Evolutionary conservation across 768 basidiomycete species (phyloP), one percentile per base, ranked within the genome.

Genomic region (Kwoniella sp.): DNA sequence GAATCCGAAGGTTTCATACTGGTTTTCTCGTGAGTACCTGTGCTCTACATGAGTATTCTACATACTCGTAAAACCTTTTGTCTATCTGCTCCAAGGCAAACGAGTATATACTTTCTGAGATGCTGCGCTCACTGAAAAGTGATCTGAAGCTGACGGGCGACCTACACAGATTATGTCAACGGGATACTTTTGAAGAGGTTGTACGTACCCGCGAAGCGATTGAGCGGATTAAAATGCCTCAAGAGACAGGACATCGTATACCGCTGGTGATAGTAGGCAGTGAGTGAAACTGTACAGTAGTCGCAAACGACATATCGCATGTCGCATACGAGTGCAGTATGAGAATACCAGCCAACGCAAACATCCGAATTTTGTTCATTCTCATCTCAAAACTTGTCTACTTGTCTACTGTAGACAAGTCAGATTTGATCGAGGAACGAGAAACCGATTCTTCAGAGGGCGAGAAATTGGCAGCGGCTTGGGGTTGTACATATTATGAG

Each of bases 251-350:
- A 12, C 58, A 89, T 86, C 81, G 81, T 29, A 81, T 91, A 21
- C 92, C 91, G 9, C 89, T 93, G 67, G 88, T 92, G 12, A 85
- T 92, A 17, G 91, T 91, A 9, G 91, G 91, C 47, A 92, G 91
- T 29, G 91, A 92, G 65, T 60, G n/a, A n/a, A n/a, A n/a, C n/a
- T n/a, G n/a, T n/a, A n/a, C n/a, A n/a, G n/a, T n/a, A n/a, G n/a
- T n/a, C n/a, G n/a, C n/a, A n/a, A n/a, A n/a, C n/a, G n/a, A n/a
- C n/a, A n/a, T n/a, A n/a, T n/a, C n/a, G n/a, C n/a, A n/a, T n/a
- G n/a, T n/a, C n/a, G n/a, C n/a, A n/a, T n/a, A n/a, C n/a, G n/a
- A n/a, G n/a, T n/a, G 33, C 33, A 33, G 33, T 4, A 22, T 47
- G 33, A n/a, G n/a, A n/a, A n/a, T n/a, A n/a, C n/a, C n/a, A n/a